Base-by-base conservation (phyloP, 2,329 filamentous ascomycete genomes). In the Cladosporium sp. region DNA sequence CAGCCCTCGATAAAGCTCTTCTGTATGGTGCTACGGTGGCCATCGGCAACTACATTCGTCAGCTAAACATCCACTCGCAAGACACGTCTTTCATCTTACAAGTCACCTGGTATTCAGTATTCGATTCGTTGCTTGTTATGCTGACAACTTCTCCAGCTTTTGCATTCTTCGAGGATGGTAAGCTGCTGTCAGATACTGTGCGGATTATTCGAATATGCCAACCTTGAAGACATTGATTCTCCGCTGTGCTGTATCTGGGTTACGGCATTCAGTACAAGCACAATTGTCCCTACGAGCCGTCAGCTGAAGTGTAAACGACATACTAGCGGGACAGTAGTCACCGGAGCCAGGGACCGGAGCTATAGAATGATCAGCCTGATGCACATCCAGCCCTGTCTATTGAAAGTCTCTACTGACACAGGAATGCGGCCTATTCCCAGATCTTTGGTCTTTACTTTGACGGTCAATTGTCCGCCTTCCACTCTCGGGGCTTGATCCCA, bases 191-290 rank as follows among this genome's bases (percentile, higher is more conserved):
- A 15, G 19, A 22, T 12, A 34, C 3, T 50, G n/a, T 17, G 9
- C 11, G 15, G 28, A 15, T 12, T 5, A n/a, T n/a, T n/a, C n/a
- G n/a, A 5, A 9, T 15, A 28, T 30, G 20, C 28, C 25, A 19
- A 64, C 65, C 61, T 69, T 65, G 51, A 71, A 60, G 6, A 72
- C 69, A 36, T 70, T 72, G 60, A 70, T 67, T 36, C 68, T 64
- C 8, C 68, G 59, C 50, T 72, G 70, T 3, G 62, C 67, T 7
- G 70, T 72, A 30, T 70, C 65, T 19, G 58, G 63, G 34, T 72
- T 66, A 14, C 67, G 63, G 39, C 69, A 70, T 50, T 66, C 51
- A 5, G 64, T 55, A 56, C 69, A 68, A 25, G 63, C 52, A 57
- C 68, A 70, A 28, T 69, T 65, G 36, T 70, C 68, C 51, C 66